phyloP scores from a whole-genome alignment of 2,329 filamentous ascomycete genomes.

The Tolypocladium cylindrosporum region DNA sequence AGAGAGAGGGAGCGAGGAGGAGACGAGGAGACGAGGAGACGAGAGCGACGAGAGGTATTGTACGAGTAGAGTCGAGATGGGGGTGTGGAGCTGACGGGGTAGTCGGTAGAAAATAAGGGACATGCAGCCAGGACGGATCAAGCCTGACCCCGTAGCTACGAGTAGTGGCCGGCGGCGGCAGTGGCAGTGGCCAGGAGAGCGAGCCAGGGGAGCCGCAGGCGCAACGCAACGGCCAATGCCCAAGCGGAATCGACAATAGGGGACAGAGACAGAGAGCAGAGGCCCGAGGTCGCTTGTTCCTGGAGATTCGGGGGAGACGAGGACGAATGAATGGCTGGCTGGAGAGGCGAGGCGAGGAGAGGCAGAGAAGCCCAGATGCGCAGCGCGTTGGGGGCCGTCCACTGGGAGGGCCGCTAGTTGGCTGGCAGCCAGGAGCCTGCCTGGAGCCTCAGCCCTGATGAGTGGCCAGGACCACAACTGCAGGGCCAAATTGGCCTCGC shows the following conservation, averaged over 20 bases:
- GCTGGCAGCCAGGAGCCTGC: neutral
- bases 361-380: neutral
- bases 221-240: neutral
- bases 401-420: neutral
- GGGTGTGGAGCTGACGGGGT: slow-evolving; percentile 6
- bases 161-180: neutral
- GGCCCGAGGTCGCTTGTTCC: neutral
- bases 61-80: slow-evolving; percentile 8
- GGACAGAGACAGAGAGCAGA: neutral
- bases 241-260: neutral
- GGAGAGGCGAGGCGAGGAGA: neutral
- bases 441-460: neutral
- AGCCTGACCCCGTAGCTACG: neutral
- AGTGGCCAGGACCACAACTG: neutral
- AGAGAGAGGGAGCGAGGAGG: slow-evolving; percentile 19
- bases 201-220: neutral
- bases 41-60: slow-evolving; percentile 16
- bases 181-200: neutral
- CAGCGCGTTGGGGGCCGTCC: neutral
- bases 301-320: neutral
- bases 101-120: slow-evolving; percentile 9
- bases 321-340: neutral
- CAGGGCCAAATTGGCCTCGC: neutral
- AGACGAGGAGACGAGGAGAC: slow-evolving; percentile 13
- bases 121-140: neutral